Evolutionary conservation across 2,329 filamentous ascomycete species (phyloP).

Genomic region (Diaporthe sp.): DNA sequence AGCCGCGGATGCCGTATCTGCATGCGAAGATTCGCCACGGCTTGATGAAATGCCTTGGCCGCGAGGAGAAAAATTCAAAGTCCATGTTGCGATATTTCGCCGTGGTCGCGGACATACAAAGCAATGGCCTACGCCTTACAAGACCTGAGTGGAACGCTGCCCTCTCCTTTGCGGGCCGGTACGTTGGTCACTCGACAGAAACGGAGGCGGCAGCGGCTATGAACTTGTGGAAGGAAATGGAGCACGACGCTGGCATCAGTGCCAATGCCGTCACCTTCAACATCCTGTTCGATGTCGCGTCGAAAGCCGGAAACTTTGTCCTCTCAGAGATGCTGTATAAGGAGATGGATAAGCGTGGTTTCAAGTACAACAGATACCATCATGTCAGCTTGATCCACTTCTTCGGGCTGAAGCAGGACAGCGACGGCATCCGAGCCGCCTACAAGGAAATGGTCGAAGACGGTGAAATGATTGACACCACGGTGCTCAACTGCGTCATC

Average conservation of each 20-base stretch:
- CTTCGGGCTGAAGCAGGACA: slow-evolving; percentile 81
- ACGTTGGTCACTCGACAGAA: slow-evolving; percentile 71
- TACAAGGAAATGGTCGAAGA: slow-evolving; percentile 88
- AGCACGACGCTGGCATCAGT: slow-evolving; percentile 74
- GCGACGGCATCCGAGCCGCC: slow-evolving; percentile 79
- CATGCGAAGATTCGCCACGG: slow-evolving; percentile 68
- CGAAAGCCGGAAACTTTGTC: slow-evolving; percentile 85
- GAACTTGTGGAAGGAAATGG: slow-evolving; percentile 91
- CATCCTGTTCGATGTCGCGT: slow-evolving; percentile 89
- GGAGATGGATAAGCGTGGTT: slow-evolving; percentile 81
- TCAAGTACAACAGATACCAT: slow-evolving; percentile 83
- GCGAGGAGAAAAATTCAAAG: slow-evolving; percentile 68
- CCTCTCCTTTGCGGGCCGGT: slow-evolving; percentile 82
- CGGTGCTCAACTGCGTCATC: slow-evolving; percentile 89
- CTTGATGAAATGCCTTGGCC: slow-evolving; percentile 78
- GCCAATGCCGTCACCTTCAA: slow-evolving; percentile 90
- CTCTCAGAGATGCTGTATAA: slow-evolving; percentile 88
- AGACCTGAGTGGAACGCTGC: slow-evolving; percentile 86
- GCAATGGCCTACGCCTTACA: slow-evolving; percentile 77
- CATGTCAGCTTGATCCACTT: slow-evolving; percentile 87
- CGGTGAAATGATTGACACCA: slow-evolving; percentile 89
- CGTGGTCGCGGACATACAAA: slow-evolving; percentile 86
- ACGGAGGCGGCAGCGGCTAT: slow-evolving; percentile 78
- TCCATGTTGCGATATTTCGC: slow-evolving; percentile 87
- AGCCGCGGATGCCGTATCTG: slow-evolving; percentile 66